These are phyloP conservation scores for Globisporangium canariense DNA, from an alignment of 352 stramenopile species.

Conservation along the genomic window DNA sequence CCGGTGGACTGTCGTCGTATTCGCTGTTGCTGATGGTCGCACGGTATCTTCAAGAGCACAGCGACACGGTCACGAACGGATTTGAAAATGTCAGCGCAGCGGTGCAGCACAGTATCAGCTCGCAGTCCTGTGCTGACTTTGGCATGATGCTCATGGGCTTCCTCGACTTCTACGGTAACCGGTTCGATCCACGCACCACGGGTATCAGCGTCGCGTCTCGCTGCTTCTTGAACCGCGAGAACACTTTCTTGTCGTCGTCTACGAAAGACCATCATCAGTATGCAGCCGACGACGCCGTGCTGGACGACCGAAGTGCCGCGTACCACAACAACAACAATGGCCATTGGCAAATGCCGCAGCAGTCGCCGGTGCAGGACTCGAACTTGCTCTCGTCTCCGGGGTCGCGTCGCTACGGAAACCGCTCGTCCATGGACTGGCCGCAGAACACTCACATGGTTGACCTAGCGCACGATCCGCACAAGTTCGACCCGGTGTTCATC, in stretches of 20 bases:
- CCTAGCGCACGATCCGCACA: slow-evolving; percentile 82
- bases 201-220: slow-evolving; percentile 86
- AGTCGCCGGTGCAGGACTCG: slow-evolving; percentile 41
- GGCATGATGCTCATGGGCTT: slow-evolving; percentile 96
- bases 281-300: slow-evolving; percentile 36
- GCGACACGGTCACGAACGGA: slow-evolving; percentile 57
- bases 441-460: slow-evolving; percentile 36
- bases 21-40: slow-evolving; percentile 95
- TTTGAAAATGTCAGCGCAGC: slow-evolving; percentile 60
- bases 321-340: slow-evolving; percentile 36
- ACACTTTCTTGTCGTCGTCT: slow-evolving; percentile 21
- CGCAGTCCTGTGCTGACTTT: slow-evolving; percentile 85
- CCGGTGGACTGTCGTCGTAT: slow-evolving; percentile 95
- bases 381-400: slow-evolving; percentile 60
- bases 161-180: slow-evolving; percentile 97
- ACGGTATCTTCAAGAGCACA: slow-evolving; percentile 90
- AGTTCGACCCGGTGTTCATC: slow-evolving; percentile 94
- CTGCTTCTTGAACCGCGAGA: slow-evolving; percentile 81
- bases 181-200: slow-evolving; percentile 87
- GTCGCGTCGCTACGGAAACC: slow-evolving; percentile 63
- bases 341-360: slow-evolving; percentile 60
- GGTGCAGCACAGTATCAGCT: slow-evolving; percentile 53
- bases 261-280: slow-evolving; percentile 44
- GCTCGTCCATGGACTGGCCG: slow-evolving; percentile 61
- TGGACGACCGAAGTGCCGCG: slow-evolving; percentile 45